These are phyloP conservation scores for Calycina marina DNA, from an alignment of 2,329 filamentous ascomycete species.

Conservation along the genomic window DNA sequence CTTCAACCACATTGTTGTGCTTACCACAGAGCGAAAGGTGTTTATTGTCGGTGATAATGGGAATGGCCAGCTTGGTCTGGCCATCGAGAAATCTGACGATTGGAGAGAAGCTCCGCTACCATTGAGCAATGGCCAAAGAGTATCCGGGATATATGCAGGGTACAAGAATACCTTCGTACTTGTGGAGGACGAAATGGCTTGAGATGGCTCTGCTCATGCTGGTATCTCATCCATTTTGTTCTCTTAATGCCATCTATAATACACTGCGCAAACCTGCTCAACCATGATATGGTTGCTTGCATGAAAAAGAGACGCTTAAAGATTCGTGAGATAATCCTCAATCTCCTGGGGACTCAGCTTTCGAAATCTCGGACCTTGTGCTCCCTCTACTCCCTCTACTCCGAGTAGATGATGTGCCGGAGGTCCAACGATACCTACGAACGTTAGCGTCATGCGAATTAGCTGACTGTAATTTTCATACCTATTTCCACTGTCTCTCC, in stretches of 20 bases:
- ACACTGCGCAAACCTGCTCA: conserved; percentile 18
- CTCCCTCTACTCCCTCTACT: conserved; percentile 76
- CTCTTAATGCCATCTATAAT: conserved; percentile 23
- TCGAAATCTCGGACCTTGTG: conserved; percentile 74
- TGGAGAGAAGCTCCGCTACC: conserved; percentile 17
- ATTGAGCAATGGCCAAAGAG: conserved; percentile 10
- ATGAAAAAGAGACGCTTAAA: conserved; percentile 34
- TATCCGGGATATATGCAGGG: conserved; percentile 17
- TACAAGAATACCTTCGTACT: conserved; percentile 22
- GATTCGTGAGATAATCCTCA: conserved; percentile 97
- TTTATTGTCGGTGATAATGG: conserved; percentile 41
- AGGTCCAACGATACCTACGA: conserved; percentile 77
- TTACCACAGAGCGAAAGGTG: conserved; percentile 34
- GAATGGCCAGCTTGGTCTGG: conserved; percentile 44
- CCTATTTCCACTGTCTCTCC: conserved; percentile 97
- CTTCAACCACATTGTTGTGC: conserved; percentile 39
- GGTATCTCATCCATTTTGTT: conserved; percentile 21
- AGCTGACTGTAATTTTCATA: conserved; percentile 28
- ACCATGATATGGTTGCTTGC: background rate
- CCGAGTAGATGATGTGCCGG: conserved; percentile 88
- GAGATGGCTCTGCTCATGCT: no score
- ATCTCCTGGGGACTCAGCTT: conserved; percentile 97
- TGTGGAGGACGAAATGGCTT: no score
- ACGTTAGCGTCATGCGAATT: conserved; percentile 12
- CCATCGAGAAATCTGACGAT: conserved; percentile 6